These are phyloP conservation scores for Alternaria triticina DNA, from an alignment of 2,329 filamentous ascomycete species.

Conservation along the genomic window DNA sequence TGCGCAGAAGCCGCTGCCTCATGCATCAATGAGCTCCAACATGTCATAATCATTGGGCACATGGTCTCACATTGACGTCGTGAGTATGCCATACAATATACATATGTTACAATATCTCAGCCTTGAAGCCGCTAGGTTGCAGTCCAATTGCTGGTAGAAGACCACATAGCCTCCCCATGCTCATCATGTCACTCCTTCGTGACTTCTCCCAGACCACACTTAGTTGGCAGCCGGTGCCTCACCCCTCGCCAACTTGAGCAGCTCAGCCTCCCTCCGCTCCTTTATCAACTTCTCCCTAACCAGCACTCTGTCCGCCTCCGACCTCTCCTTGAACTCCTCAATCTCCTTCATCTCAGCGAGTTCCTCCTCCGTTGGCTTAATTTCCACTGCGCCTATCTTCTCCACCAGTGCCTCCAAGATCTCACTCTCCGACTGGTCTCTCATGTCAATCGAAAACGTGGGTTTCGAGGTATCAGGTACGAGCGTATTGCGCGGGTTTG, in stretches of 20 bases:
- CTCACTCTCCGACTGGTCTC: conserved; percentile 63
- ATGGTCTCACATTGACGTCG: neutral
- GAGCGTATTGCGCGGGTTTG: conserved; percentile 31
- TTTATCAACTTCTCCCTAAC: conserved; percentile 61
- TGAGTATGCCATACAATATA: conserved; percentile 2
- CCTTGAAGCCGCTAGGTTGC: neutral
- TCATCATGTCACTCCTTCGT: neutral
- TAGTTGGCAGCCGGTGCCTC: conserved; percentile 10
- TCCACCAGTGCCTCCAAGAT: conserved; percentile 69
- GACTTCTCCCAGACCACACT: neutral
- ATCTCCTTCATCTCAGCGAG: conserved; percentile 63
- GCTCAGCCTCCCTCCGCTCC: conserved; percentile 67
- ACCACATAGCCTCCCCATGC: neutral
- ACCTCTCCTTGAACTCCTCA: conserved; percentile 60
- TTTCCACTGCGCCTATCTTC: conserved; percentile 65
- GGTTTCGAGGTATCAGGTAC: conserved; percentile 45
- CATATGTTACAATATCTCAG: conserved; percentile 9
- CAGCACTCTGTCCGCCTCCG: conserved; percentile 62
- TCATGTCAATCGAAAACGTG: conserved; percentile 62
- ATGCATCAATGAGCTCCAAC: neutral
- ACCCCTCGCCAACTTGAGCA: conserved; percentile 62
- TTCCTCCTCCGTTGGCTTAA: conserved; percentile 67
- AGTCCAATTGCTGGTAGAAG: neutral
- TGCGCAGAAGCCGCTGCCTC: neutral
- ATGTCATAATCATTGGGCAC: neutral